Conservation (phyloP, 2,329 filamentous ascomycete species). For the Coniella lustricola region DNA sequence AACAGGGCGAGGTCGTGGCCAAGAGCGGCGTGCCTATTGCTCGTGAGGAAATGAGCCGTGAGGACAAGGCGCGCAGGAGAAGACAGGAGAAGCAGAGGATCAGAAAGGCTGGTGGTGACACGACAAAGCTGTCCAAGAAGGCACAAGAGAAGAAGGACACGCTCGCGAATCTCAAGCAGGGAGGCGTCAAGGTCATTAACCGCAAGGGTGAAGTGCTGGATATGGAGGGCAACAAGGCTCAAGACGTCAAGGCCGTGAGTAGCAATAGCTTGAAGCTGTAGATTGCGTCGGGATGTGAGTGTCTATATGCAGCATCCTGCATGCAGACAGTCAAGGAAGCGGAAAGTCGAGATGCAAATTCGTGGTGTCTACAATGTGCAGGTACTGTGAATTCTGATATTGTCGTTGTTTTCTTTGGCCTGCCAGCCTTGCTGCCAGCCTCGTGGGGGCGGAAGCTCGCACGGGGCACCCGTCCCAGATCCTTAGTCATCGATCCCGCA, state of each 20-base stretch:
- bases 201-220: slow-evolving; percentile 81
- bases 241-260: slow-evolving; percentile 41
- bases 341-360: too few species aligned
- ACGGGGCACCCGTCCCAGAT: background rate
- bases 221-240: slow-evolving; percentile 72
- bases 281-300: background rate
- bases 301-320: too few species aligned
- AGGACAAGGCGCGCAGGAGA: slow-evolving; percentile 72
- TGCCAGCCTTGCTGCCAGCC: background rate
- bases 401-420: background rate
- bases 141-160: slow-evolving; percentile 45
- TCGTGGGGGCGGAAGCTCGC: background rate
- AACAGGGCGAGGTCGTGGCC: slow-evolving; percentile 64
- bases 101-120: slow-evolving; percentile 53
- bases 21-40: slow-evolving; percentile 73
- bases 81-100: slow-evolving; percentile 81
- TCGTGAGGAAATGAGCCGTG: slow-evolving; percentile 78
- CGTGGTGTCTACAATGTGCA: too few species aligned
- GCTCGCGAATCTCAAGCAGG: slow-evolving; percentile 47
- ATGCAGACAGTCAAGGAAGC: too few species aligned
- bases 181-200: slow-evolving; percentile 85
- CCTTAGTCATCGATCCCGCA: background rate
- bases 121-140: slow-evolving; percentile 51
- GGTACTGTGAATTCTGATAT: background rate
- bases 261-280: slow-evolving; percentile 59